Conservation (phyloP, 495 filamentous ascomycete species). For the Thermothielavioides terrestris region DNA sequence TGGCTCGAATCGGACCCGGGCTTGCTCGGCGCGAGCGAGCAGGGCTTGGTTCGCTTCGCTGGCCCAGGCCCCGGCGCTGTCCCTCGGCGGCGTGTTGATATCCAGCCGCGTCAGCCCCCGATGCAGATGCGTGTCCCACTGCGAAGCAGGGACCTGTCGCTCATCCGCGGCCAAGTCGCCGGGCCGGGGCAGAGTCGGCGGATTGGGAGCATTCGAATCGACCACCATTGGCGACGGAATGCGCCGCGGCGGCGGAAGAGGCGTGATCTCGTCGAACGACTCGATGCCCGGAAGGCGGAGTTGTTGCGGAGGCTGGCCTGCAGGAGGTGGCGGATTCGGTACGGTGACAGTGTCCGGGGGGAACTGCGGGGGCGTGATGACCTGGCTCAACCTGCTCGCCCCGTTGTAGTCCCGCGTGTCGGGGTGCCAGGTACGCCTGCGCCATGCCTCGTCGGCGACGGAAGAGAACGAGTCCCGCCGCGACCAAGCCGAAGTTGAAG, state of each 20-base stretch:
- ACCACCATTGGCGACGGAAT: constrained; percentile 61
- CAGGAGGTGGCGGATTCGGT: constrained; percentile 40
- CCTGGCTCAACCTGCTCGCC: constrained; percentile 40
- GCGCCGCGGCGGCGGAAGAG: constrained; percentile 53
- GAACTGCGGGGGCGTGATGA: constrained; percentile 52
- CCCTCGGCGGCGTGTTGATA: constrained; percentile 50
- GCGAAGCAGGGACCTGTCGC: constrained; percentile 46
- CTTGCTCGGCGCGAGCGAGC: constrained; percentile 39
- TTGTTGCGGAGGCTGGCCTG: constrained; percentile 23
- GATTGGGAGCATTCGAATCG: constrained; percentile 41
- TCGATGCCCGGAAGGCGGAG: constrained; percentile 79
- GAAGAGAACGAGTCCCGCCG: constrained; percentile 52
- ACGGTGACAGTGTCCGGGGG: constrained; percentile 45
- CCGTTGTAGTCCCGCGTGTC: constrained; percentile 51
- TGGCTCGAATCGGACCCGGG: constrained; percentile 41
- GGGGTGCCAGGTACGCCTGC: constrained; percentile 84
- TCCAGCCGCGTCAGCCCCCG: constrained; percentile 66
- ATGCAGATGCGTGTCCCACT: constrained; percentile 72
- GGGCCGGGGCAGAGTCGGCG: constrained; percentile 31
- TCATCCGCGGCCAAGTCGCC: constrained; percentile 49
- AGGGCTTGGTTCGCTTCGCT: constrained; percentile 42
- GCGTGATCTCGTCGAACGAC: constrained; percentile 69
- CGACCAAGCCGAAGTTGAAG: constrained; percentile 53
- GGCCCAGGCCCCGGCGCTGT: constrained; percentile 46
- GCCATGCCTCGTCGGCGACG: constrained; percentile 64